These are phyloP conservation scores for Clarireedia homoeocarpa DNA, from an alignment of 2,329 filamentous ascomycete species.

Conservation along the genomic window DNA sequence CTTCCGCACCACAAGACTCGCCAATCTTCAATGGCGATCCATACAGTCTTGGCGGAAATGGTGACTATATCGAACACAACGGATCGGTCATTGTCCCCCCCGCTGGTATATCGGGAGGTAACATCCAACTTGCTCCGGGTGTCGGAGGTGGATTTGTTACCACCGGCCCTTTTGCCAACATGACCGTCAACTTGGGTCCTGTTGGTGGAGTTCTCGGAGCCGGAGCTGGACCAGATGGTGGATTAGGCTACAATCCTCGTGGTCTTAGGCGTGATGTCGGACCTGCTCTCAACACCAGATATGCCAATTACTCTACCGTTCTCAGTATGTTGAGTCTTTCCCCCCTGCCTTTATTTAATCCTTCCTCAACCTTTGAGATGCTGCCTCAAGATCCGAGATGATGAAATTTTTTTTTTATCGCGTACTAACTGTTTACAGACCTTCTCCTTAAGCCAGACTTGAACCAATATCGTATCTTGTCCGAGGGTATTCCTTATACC, in stretches of 20 bases:
- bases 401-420: no score
- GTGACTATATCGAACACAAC: constrained; percentile 27
- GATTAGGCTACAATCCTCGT: constrained; percentile 31
- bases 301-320: neutral
- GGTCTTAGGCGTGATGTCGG: constrained; percentile 24
- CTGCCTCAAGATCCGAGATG: no score
- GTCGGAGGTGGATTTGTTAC: constrained; percentile 46
- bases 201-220: constrained; percentile 33
- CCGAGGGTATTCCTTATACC: no score
- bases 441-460: no score
- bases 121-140: constrained; percentile 34
- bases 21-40: constrained; percentile 47
- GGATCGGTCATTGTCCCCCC: constrained; percentile 11
- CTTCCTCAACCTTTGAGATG: no score
- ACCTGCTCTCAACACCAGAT: constrained; percentile 34
- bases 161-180: constrained; percentile 35
- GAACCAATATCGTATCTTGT: no score
- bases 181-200: constrained; percentile 39
- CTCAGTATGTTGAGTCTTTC: neutral
- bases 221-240: constrained; percentile 17
- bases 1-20: constrained; percentile 35
- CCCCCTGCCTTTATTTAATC: no score
- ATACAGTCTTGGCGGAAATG: constrained; percentile 41
- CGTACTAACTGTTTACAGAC: no score
- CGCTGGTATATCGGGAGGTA: no score